Evolutionary conservation across 2,329 filamentous ascomycete species (phyloP), one percentile per base, ranked within the genome.

Genomic region (Arthrobotrys musiformis): DNA sequence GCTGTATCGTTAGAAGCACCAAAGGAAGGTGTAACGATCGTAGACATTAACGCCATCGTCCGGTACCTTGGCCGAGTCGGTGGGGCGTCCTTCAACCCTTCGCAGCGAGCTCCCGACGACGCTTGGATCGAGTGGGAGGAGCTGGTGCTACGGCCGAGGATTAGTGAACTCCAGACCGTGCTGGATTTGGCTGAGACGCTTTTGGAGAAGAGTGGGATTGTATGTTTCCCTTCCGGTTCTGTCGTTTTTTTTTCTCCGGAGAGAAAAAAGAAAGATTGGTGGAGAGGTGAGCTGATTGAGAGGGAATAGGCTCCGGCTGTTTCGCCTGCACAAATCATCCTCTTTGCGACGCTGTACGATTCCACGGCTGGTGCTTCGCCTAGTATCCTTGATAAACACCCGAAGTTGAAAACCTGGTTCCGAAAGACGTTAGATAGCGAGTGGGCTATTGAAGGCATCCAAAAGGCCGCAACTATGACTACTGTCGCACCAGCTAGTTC

Each of bases 51-150:
- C 78, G 79, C 81, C 28, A 81, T 81, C 63, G 80, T 81, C 15
- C 79, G 81, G 72, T 74, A 62, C 67, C 77, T 81, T 46, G 72
- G 79, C 2, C 61, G 70, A 30, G 67, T 80, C 26, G 81, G 81
- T 30, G 78, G 75, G 48, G 79, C 75, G 15, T 78, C 79, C 13
- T 81, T 79, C 78, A 70, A 61, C 13, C 58, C 78, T 35, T 61
- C 66, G 6, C 74, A 77, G 2, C 70, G 79, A 64, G 77, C 69
- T 11, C 73, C 79, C n/a, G 80, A 81, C 58, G 79, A 76, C 73
- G 80, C 80, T 42, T 78, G 81, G 78, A 79, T 80, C 48, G 81
- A 81, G 52, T 81, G 81, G 78, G 81, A 81, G 52, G 81, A 81
- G 60, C 52, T 79, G 4, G 68, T 79, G 11, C 42, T 80, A 37